A percentile compares a stretch with the other conserved stretches of the same genome.
These are phyloP conservation scores for Loxodes magnus DNA, from an alignment of 73 alveolate species.

Conservation along the genomic window DNA sequence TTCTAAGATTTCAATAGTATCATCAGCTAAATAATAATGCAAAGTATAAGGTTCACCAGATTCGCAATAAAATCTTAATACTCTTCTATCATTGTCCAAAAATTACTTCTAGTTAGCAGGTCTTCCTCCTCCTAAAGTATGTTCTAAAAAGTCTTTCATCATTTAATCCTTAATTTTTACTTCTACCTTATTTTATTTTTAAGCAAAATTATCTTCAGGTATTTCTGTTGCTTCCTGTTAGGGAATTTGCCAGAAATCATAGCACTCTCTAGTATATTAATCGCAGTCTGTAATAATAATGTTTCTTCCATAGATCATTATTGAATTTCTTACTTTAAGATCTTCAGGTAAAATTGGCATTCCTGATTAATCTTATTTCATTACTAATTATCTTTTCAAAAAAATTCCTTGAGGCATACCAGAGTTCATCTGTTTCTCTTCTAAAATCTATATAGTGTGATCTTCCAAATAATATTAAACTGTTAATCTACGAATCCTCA, in stretches of 20 bases:
- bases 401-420: constrained; percentile 91
- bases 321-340: constrained; percentile 58
- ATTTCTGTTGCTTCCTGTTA: constrained; percentile 33
- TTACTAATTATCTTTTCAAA: constrained; percentile 63
- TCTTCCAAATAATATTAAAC: constrained; percentile 79
- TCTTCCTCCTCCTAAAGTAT: constrained; percentile 87
- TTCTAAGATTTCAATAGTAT: constrained; percentile 84
- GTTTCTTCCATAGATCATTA: constrained; percentile 54
- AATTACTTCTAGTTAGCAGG: constrained; percentile 69
- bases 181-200: constrained; percentile 9
- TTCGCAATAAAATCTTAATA: constrained; percentile 60
- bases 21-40: constrained; percentile 92
- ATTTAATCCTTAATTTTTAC: constrained; percentile 37
- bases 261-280: constrained; percentile 80
- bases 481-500: constrained; percentile 57
- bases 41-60: constrained; percentile 68
- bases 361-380: constrained; percentile 51
- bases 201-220: constrained; percentile 18
- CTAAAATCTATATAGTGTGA: constrained; percentile 67
- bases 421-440: constrained; percentile 64
- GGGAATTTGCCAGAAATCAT: constrained; percentile 37
- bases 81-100: constrained; percentile 85
- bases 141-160: constrained; percentile 79
- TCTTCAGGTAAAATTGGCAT: constrained; percentile 48
- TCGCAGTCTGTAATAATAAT: constrained; percentile 67